Percentiles rank a stretch among this genome's conserved stretches.
phyloP scores from a whole-genome alignment of 768 basidiomycete species.

The Psilocybe sp. region DNA sequence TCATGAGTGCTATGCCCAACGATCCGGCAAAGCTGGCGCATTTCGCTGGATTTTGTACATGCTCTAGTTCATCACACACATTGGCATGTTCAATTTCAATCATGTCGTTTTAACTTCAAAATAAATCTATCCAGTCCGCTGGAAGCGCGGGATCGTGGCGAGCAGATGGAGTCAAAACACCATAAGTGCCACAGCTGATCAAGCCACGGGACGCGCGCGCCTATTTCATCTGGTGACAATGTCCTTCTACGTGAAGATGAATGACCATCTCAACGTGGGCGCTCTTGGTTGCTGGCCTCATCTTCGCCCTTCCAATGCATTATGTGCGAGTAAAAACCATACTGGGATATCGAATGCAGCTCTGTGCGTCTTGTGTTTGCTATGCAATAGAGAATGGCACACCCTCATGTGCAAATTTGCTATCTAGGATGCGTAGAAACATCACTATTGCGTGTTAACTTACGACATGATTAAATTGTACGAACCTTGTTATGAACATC shows the following conservation, averaged over 20 bases:
- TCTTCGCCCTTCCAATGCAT: slow-evolving; percentile 74
- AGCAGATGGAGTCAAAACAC: slow-evolving; percentile 57
- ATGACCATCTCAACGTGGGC: slow-evolving; percentile 75
- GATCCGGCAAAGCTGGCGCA: slow-evolving; percentile 77
- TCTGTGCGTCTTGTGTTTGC: slow-evolving; percentile 37
- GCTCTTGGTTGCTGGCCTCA: slow-evolving; percentile 61
- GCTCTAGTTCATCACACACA: background rate
- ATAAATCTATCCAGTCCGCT: slow-evolving; percentile 69
- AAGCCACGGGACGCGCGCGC: background rate
- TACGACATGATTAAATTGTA: no score
- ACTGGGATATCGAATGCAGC: slow-evolving; percentile 51
- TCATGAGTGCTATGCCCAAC: slow-evolving; percentile 85
- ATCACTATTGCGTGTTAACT: no score
- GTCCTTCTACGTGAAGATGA: slow-evolving; percentile 31
- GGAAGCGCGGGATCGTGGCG: slow-evolving; percentile 74
- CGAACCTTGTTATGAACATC: no score
- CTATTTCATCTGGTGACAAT: no score
- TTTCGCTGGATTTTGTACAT: slow-evolving; percentile 79
- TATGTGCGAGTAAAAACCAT: slow-evolving; percentile 64
- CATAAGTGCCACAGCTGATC: slow-evolving; percentile 40
- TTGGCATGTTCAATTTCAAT: background rate
- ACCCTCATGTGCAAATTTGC: background rate
- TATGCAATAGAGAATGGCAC: background rate
- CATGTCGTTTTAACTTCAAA: slow-evolving; percentile 2
- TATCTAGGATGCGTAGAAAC: slow-evolving; percentile 34